Evolutionary conservation across 106 monocot genomes (phyloP), one percentile per base, ranked within the genome.

Genomic region (Cymbidium sinense): DNA sequence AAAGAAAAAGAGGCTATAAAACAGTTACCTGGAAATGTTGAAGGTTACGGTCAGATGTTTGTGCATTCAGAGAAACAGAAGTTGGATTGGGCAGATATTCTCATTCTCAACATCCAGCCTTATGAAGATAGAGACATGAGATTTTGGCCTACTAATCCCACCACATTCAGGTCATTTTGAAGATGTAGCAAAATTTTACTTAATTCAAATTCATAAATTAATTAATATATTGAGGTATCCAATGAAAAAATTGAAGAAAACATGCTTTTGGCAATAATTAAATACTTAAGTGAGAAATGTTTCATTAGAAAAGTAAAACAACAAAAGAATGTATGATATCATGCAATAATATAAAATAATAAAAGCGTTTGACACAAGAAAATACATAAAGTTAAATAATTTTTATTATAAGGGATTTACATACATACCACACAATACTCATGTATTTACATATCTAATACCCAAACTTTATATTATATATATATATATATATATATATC

Each of bases 11-110:
- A 77, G 47, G 47, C 44, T 1, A 25, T 19, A 25, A 51, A 50
- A 11, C 77, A 77, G 25, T 23, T 28, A 18, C 61, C 61, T 4
- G 58, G 41, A 17, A 0, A 37, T 27, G 3, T 77, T 1, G 62
- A 77, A 43, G 77, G 64, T 21, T 77, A 77, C 27, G 77, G 64
- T 4, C 37, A 34, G 27, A 11, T 36, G 9, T 77, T 77, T 15
- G 55, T 58, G 10, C 33, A 34, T 2, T 77, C 55, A 33, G 77
- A 77, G 77, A 41, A 77, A 34, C 61, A 58, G 11, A 77, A 77
- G 27, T 25, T 65, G 11, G 77, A 77, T 62, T 77, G 77, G 77
- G 77, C 51, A 23, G 77, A 77, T n/a, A 27, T 77, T 23, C 62
- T 77, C 2, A 34, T 27, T 39, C 36, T 64, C 9, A 9, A 8